Conservation (phyloP, 805 yeast species). For the Saturnispora serradocipensis region DNA sequence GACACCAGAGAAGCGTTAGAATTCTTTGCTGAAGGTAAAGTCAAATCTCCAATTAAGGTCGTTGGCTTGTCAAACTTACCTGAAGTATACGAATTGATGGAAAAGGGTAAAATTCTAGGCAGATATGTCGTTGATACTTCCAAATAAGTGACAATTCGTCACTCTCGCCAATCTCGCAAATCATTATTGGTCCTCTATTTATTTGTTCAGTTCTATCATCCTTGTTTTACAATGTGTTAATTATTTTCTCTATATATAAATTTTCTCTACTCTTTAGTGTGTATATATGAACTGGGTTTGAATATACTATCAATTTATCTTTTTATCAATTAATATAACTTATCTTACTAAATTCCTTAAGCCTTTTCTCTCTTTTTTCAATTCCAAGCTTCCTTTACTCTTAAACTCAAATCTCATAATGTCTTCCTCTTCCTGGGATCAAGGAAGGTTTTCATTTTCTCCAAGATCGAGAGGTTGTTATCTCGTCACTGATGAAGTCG, state of each 20-base stretch:
- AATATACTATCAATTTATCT: slow-evolving; percentile 6
- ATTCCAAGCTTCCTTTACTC: neutral
- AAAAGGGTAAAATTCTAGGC: slow-evolving; percentile 53
- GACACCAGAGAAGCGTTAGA: slow-evolving; percentile 52
- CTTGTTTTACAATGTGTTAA: neutral
- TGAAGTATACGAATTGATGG: slow-evolving; percentile 43
- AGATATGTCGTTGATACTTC: slow-evolving; percentile 56
- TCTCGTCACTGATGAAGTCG: slow-evolving; percentile 60
- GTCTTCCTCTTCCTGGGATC: slow-evolving; percentile 42
- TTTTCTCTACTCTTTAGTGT: neutral
- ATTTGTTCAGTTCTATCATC: neutral
- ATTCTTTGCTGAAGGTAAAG: slow-evolving; percentile 43
- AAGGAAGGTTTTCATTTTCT: slow-evolving; percentile 42
- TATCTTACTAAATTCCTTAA: neutral
- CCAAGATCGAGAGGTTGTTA: slow-evolving; percentile 62
- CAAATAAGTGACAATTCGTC: slow-evolving; percentile 10
- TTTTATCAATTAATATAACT: neutral
- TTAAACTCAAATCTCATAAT: neutral
- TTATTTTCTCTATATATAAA: neutral
- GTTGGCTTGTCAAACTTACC: slow-evolving; percentile 46
- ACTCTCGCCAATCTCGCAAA: neutral
- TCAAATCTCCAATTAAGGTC: slow-evolving; percentile 45
- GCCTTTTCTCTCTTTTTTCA: neutral
- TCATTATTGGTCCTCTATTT: neutral
- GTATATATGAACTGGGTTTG: slow-evolving; percentile 5